phyloP scores from a whole-genome alignment of 140 eudicot genomes.

The Anethum foeniculum region DNA sequence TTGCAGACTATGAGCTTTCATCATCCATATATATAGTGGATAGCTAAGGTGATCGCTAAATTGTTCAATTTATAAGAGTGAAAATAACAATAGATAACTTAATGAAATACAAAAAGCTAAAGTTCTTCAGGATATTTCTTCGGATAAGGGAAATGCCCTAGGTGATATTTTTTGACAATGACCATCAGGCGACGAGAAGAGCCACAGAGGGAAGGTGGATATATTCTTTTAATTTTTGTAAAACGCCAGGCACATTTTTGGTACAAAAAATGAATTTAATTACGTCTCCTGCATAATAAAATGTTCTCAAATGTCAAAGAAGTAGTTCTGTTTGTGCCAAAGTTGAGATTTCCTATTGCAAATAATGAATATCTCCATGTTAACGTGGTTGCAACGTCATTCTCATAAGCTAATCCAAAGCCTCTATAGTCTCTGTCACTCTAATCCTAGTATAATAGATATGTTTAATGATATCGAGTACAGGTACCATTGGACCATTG shows the following conservation, averaged over 20 bases:
- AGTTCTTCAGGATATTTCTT: slow-evolving; percentile 47
- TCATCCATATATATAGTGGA: slow-evolving; percentile 54
- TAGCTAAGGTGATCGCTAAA: slow-evolving; percentile 20
- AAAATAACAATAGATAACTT: slow-evolving; percentile 12
- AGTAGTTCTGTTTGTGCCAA: not conserved
- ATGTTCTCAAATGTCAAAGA: not conserved
- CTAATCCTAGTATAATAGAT: not conserved
- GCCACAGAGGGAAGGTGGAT: not conserved
- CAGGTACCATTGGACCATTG: not conserved
- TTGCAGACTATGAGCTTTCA: slow-evolving; percentile 34
- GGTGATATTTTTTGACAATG: slow-evolving; percentile 5
- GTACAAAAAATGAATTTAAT: not conserved
- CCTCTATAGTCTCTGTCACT: not conserved
- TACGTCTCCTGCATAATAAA: not conserved
- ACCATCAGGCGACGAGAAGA: slow-evolving; percentile 5
- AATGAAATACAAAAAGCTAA: slow-evolving; percentile 19
- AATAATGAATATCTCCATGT: not conserved
- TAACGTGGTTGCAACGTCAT: slow-evolving; percentile 6
- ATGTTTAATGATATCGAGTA: not conserved
- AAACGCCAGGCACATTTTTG: slow-evolving; percentile 9
- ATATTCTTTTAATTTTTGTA: slow-evolving; percentile 22
- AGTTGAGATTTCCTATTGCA: not conserved
- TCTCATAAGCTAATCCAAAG: not conserved
- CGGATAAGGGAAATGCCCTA: slow-evolving; percentile 33
- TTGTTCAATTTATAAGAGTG: slow-evolving; percentile 22